A percentile compares a stretch with the other conserved stretches of the same genome.
These are phyloP conservation scores for Cutaneotrichosporon daszewskae DNA, from an alignment of 1,284 basidiomycete species.

Conservation along the genomic window DNA sequence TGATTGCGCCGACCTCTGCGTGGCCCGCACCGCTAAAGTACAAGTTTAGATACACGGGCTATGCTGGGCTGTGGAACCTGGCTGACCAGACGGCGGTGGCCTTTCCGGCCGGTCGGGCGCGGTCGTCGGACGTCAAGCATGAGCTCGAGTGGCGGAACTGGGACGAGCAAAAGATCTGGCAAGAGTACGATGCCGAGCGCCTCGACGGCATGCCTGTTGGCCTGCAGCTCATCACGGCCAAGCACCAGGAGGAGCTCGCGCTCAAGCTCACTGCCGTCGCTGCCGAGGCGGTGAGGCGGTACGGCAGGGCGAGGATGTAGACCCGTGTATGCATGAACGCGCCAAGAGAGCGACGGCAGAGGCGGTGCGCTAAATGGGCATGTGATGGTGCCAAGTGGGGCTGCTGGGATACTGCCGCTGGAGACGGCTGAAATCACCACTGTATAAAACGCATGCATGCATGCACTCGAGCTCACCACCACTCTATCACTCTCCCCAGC, in stretches of 20 bases:
- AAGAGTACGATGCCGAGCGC: slow-evolving; percentile 53
- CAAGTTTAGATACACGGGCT: slow-evolving; percentile 9
- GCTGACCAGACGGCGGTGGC: slow-evolving; percentile 58
- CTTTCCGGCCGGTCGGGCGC: slow-evolving; percentile 60
- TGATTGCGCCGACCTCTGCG: slow-evolving; percentile 14
- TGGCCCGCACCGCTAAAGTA: slow-evolving; percentile 6
- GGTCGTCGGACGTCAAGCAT: slow-evolving; percentile 12
- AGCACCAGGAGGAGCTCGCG: slow-evolving; percentile 37
- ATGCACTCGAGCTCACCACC: too few relatives aligned
- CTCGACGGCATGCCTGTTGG: slow-evolving; percentile 58
- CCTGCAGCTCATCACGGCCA: slow-evolving; percentile 60
- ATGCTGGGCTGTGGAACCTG: slow-evolving; percentile 17
- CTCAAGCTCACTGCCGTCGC: slow-evolving; percentile 7
- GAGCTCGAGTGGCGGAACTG: slow-evolving; percentile 37
- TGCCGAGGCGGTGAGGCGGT: slow-evolving; percentile 3
- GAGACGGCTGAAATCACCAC: too few relatives aligned
- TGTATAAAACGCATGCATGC: too few relatives aligned
- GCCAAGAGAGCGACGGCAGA: too few relatives aligned
- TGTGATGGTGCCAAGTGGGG: too few relatives aligned
- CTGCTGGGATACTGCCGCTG: too few relatives aligned
- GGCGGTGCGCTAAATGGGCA: too few relatives aligned
- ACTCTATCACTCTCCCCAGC: too few relatives aligned
- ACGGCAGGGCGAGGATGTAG: too few relatives aligned
- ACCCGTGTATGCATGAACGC: too few relatives aligned
- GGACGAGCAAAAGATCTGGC: slow-evolving; percentile 51